phyloP scores from a whole-genome alignment of 2,329 filamentous ascomycete genomes.

The Monosporascus sp. region DNA sequence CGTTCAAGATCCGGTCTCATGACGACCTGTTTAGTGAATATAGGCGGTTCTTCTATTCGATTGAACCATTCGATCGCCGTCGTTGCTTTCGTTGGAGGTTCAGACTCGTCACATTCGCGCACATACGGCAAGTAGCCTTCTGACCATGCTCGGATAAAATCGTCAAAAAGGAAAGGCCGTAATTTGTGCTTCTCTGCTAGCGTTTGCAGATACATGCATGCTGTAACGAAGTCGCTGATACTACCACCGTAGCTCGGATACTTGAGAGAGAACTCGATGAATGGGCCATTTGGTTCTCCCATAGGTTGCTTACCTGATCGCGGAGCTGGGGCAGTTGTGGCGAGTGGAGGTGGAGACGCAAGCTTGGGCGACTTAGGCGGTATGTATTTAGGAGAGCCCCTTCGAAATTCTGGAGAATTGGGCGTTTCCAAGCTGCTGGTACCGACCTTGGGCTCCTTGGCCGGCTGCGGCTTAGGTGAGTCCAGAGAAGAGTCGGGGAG shows the following conservation, averaged over 20 bases:
- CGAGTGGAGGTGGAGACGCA: constrained; percentile 2
- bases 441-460: background rate
- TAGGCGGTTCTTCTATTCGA: constrained; percentile 22
- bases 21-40: constrained; percentile 22
- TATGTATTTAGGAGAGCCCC: constrained; percentile 10
- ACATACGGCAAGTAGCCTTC: constrained; percentile 27
- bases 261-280: constrained; percentile 19
- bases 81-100: constrained; percentile 16
- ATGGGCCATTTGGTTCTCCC: constrained; percentile 14
- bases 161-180: constrained; percentile 28
- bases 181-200: constrained; percentile 14
- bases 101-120: constrained; percentile 17
- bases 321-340: background rate
- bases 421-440: background rate
- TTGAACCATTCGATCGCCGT: constrained; percentile 30
- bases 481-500: background rate
- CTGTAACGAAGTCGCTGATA: constrained; percentile 23
- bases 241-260: constrained; percentile 26
- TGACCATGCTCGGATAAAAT: constrained; percentile 29
- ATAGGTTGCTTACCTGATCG: background rate
- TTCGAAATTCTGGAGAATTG: constrained; percentile 1
- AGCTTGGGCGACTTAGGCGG: constrained; percentile 8
- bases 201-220: constrained; percentile 25
- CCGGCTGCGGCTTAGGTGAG: background rate
- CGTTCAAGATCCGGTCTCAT: constrained; percentile 23